Evolutionary conservation across 1,284 basidiomycete genomes (phyloP), one percentile per base, ranked within the genome.

Genomic region (Neolentinus lepideus): DNA sequence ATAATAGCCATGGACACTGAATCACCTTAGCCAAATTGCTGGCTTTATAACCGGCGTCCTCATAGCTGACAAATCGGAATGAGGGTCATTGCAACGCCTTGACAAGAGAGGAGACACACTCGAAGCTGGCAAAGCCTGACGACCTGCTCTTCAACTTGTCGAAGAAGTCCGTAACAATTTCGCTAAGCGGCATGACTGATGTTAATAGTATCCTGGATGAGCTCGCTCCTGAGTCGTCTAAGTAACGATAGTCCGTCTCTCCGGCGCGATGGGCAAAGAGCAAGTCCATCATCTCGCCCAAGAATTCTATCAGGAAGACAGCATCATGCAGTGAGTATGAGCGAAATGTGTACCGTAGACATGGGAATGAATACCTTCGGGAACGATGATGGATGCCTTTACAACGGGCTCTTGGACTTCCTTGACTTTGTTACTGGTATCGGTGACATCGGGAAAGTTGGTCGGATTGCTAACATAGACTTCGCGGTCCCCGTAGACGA

Each of bases 91-190:
- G 54, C 25, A 31, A 52, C 6, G 59, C 21, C 24, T 48, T n/a
- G 51, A 47, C 3, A 48, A 26, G 46, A 26, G 25, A 57, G 52
- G 36, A 48, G 3, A 77, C 85, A 62, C 60, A 92, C 88, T 96
- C 93, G 65, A 96, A 94, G 64, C 90, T 92, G 9, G 93, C 93
- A 67, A 94, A 96, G 22, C 93, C 93, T 2, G 92, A 94, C 64
- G 90, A 94, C 50, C 87, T 79, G 69, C 88, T 87, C 72, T 98
- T 98, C 56, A 98, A 77, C 63, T 89, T 85, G 63, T 94, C 91
- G 67, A 95, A 97, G 69, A 98, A 98, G 69, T 92, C 86, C 1
- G 90, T 92, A 4, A 98, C 92, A 56, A 98, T 91, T 69, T 95
- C 93, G 63, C 84, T 85, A 58, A 98, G 74, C 9, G 94, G 94